A percentile compares a stretch with the other conserved stretches of the same genome.
These are phyloP conservation scores for Jamesozyma hellenica DNA, from an alignment of 805 yeast species.

Conservation along the genomic window DNA sequence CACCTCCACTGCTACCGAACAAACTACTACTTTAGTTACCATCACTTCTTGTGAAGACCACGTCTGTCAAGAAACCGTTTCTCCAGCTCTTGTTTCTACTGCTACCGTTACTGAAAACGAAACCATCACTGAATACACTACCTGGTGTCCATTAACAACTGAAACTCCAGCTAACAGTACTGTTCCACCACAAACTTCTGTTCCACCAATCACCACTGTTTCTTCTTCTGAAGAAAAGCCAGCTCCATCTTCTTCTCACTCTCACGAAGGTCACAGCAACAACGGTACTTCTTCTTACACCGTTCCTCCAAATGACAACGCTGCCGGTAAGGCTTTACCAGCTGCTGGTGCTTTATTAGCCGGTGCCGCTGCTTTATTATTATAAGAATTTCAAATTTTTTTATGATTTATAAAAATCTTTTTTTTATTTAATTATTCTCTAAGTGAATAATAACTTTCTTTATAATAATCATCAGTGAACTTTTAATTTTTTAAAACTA, in stretches of 20 bases:
- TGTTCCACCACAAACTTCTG: too few relatives aligned
- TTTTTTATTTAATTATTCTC: background rate
- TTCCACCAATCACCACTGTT: background rate
- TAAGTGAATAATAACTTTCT: background rate
- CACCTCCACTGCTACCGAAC: slow-evolving; percentile 16
- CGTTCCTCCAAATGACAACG: slow-evolving; percentile 31
- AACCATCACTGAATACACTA: slow-evolving; percentile 31
- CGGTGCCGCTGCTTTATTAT: slow-evolving; percentile 41
- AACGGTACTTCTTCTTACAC: slow-evolving; percentile 4
- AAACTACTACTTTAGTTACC: slow-evolving; percentile 30
- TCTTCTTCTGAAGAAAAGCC: background rate
- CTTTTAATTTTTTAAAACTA: too few relatives aligned
- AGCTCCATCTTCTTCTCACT: too few relatives aligned
- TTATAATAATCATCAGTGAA: too few relatives aligned
- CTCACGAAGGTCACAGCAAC: background rate
- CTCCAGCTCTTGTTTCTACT: slow-evolving; percentile 30
- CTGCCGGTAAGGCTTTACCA: slow-evolving; percentile 38
- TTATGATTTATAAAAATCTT: background rate
- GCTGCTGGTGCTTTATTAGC: slow-evolving; percentile 41
- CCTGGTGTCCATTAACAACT: slow-evolving; percentile 27
- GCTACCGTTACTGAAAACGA: slow-evolving; percentile 30
- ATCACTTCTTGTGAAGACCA: slow-evolving; percentile 30
- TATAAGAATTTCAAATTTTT: slow-evolving; percentile 24
- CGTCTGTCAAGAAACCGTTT: slow-evolving; percentile 26
- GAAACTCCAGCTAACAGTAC: slow-evolving; percentile 2